Evolutionary conservation across 345 rosid genomes (phyloP).

Genomic region (Luvunga scandens): DNA sequence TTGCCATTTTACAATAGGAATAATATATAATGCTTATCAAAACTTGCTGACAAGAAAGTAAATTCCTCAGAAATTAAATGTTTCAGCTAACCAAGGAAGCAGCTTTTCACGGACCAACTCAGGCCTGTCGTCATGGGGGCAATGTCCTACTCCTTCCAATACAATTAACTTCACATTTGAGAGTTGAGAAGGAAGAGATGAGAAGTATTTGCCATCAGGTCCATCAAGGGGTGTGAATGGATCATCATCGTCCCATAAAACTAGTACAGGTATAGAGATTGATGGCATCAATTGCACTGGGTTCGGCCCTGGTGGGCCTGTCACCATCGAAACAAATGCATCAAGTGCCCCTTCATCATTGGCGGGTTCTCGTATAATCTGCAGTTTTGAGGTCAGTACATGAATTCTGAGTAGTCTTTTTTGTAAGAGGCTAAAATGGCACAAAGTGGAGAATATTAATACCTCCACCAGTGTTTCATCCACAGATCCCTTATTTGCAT

Average conservation of each 20-base stretch:
- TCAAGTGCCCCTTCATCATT: slow-evolving; percentile 83
- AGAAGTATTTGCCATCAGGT: slow-evolving; percentile 82
- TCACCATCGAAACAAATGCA: slow-evolving; percentile 86
- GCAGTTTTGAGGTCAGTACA: neutral
- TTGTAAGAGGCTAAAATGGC: neutral
- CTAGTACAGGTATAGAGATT: slow-evolving; percentile 55
- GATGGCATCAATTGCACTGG: slow-evolving; percentile 63
- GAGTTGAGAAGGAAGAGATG: slow-evolving; percentile 56
- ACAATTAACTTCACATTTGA: slow-evolving; percentile 62
- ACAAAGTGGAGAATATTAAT: too few species aligned
- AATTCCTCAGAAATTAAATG: neutral
- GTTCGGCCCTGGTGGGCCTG: slow-evolving; percentile 92
- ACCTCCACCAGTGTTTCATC: too few species aligned
- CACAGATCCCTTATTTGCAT: too few species aligned
- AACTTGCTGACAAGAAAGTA: neutral
- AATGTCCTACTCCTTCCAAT: slow-evolving; percentile 81
- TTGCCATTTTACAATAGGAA: too few species aligned
- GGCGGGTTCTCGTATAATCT: slow-evolving; percentile 86
- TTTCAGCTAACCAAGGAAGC: slow-evolving; percentile 71
- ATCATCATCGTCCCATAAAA: too few species aligned
- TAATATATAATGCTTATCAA: too few species aligned
- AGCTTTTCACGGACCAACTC: slow-evolving; percentile 68
- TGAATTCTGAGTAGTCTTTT: neutral
- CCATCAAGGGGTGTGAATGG: slow-evolving; percentile 87
- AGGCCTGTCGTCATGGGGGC: slow-evolving; percentile 92